A percentile compares a stretch with the other conserved stretches of the same genome.
Evolutionary conservation across 148 eudicot genomes (phyloP).

Genomic region (Rhododendron simsii): DNA sequence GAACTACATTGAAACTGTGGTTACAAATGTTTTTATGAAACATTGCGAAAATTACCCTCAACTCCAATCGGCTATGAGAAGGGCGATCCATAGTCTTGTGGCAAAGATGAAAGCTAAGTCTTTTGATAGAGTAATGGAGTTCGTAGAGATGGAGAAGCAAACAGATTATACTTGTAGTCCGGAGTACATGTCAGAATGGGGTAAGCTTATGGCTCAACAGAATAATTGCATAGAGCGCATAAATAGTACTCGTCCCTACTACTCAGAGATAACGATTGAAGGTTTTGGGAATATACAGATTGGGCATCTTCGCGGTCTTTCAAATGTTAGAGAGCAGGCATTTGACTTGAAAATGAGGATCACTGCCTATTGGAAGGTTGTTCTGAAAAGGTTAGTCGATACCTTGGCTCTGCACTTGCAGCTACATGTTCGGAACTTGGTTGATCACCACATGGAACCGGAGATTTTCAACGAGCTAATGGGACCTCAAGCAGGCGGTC

Average conservation of each 20-base stretch:
- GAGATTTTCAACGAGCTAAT: conserved; percentile 48
- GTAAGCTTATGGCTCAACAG: conserved; percentile 21
- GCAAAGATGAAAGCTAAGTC: conserved; percentile 28
- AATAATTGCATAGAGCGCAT: conserved; percentile 15
- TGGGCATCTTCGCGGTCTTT: conserved; percentile 22
- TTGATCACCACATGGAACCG: conserved; percentile 35
- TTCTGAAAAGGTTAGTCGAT: conserved; percentile 51
- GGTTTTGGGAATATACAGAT: conserved; percentile 31
- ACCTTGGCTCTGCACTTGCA: conserved; percentile 49
- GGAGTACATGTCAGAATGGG: conserved; percentile 37
- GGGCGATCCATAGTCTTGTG: conserved; percentile 26
- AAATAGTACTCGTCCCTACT: neutral
- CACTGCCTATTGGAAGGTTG: conserved; percentile 48
- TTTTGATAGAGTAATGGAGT: conserved; percentile 26
- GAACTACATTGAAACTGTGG: conserved; percentile 35
- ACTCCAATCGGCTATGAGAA: conserved; percentile 21
- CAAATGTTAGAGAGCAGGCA: conserved; percentile 15
- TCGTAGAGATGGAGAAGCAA: conserved; percentile 40
- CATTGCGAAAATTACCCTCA: conserved; percentile 41
- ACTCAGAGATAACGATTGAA: conserved; percentile 12
- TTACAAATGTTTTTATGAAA: conserved; percentile 21
- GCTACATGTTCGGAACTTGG: conserved; percentile 40
- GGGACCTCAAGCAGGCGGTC: conserved; percentile 17
- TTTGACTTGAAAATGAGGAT: conserved; percentile 39
- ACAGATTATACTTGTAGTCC: conserved; percentile 42